Conservation (phyloP, 2,329 filamentous ascomycete species). For the Paracoccidioides brasiliensis region DNA sequence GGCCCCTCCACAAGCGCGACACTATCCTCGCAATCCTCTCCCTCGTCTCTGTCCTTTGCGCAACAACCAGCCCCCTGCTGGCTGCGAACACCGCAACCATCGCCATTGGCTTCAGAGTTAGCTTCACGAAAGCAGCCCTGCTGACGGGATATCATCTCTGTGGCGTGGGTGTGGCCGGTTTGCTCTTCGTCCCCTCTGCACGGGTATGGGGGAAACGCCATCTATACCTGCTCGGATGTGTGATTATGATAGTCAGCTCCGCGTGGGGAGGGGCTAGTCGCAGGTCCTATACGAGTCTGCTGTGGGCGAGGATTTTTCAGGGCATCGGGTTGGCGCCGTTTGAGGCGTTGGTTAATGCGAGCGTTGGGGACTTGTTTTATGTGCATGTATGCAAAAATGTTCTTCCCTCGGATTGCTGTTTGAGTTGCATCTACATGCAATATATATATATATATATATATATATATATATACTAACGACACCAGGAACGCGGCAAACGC, state of each 20-base stretch:
- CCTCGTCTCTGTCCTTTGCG: constrained; percentile 67
- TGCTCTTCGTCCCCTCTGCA: constrained; percentile 76
- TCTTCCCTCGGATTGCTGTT: constrained; percentile 5
- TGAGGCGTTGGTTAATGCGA: constrained; percentile 78
- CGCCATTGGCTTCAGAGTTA: constrained; percentile 48
- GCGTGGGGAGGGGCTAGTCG: constrained; percentile 64
- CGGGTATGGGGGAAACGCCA: constrained; percentile 90
- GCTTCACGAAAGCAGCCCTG: constrained; percentile 64
- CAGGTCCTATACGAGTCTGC: constrained; percentile 55
- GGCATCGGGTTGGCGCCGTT: constrained; percentile 79
- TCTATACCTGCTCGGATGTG: constrained; percentile 63
- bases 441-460: background rate
- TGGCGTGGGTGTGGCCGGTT: constrained; percentile 66
- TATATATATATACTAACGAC: background rate
- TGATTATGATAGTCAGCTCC: constrained; percentile 60
- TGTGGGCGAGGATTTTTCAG: constrained; percentile 72
- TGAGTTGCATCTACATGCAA: background rate
- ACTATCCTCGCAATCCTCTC: constrained; percentile 67
- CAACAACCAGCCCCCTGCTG: constrained; percentile 71
- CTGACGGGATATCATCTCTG: constrained; percentile 80
- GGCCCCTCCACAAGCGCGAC: constrained; percentile 79
- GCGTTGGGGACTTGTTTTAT: constrained; percentile 79
- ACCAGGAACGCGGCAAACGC: constrained; percentile 60
- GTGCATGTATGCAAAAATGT: constrained; percentile 51
- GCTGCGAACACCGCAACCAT: constrained; percentile 78